These are phyloP conservation scores for Obba rivulosa DNA, from an alignment of 768 basidiomycete species.

Conservation along the genomic window DNA sequence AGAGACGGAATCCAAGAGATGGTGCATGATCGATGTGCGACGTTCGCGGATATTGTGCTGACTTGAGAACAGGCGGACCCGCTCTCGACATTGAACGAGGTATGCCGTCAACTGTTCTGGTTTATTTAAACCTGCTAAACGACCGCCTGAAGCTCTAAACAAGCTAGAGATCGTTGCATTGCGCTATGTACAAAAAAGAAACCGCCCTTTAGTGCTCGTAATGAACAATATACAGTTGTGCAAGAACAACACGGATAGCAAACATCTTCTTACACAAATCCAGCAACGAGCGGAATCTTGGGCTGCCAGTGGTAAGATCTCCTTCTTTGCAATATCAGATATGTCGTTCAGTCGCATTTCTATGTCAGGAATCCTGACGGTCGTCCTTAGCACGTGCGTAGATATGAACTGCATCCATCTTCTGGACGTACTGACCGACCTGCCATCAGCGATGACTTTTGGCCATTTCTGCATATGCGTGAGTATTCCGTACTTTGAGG, in stretches of 20 bases:
- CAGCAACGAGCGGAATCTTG: slow-evolving; percentile 85
- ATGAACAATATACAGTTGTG: slow-evolving; percentile 78
- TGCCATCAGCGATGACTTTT: slow-evolving; percentile 69
- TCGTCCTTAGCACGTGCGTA: slow-evolving; percentile 71
- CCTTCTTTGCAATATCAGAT: background rate
- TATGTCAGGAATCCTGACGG: slow-evolving; percentile 59
- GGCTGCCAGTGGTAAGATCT: slow-evolving; percentile 64
- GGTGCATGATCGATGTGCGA: slow-evolving; percentile 29
- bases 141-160: slow-evolving; percentile 49
- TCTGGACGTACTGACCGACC: slow-evolving; percentile 12
- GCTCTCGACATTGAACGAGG: slow-evolving; percentile 80
- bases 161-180: slow-evolving; percentile 86
- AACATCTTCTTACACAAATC: slow-evolving; percentile 75
- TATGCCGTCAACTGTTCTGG: slow-evolving; percentile 17
- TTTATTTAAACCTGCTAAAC: background rate
- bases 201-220: slow-evolving; percentile 71
- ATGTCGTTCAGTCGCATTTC: background rate
- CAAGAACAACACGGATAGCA: slow-evolving; percentile 71
- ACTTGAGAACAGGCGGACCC: slow-evolving; percentile 49
- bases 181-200: slow-evolving; percentile 45
- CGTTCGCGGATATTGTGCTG: slow-evolving; percentile 4
- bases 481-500: slow-evolving; percentile 16
- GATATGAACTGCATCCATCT: slow-evolving; percentile 6
- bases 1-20: slow-evolving; percentile 78
- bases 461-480: slow-evolving; percentile 70